Percentiles rank a stretch among this genome's conserved stretches.
phyloP scores from a whole-genome alignment of 257 asterid species.

The Solanum virginianum region DNA sequence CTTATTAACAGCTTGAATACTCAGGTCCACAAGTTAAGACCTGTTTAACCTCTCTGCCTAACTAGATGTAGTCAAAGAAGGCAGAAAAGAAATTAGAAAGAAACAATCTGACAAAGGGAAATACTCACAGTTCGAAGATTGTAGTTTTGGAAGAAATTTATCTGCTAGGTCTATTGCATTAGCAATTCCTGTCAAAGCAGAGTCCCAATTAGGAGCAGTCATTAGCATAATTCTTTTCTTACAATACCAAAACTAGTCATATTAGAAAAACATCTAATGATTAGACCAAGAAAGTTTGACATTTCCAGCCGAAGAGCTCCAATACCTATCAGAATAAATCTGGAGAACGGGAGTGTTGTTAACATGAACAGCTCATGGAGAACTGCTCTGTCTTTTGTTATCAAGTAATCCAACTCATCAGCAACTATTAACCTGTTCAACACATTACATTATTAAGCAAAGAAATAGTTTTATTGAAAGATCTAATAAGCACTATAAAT shows the following conservation, averaged over 20 bases:
- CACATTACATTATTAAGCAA: neutral
- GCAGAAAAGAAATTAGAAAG: neutral
- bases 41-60: neutral
- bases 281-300: neutral
- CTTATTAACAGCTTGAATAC: neutral
- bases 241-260: neutral
- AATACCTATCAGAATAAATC: constrained; percentile 81
- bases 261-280: neutral
- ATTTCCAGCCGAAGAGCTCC: neutral
- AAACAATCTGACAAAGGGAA: neutral
- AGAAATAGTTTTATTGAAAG: neutral
- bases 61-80: neutral
- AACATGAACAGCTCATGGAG: constrained; percentile 96
- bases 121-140: constrained; percentile 74
- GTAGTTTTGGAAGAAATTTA: constrained; percentile 87
- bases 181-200: constrained; percentile 64
- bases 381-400: constrained; percentile 69
- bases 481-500: neutral
- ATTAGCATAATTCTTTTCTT: neutral
- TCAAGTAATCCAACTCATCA: constrained; percentile 95
- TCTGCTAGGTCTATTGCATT: constrained; percentile 97
- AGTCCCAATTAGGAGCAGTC: constrained; percentile 5
- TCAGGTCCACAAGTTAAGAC: neutral
- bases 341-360: constrained; percentile 76
- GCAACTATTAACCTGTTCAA: constrained; percentile 61